Base-by-base conservation (phyloP, 257 asterid genomes). In the Lavandula angustifolia region DNA sequence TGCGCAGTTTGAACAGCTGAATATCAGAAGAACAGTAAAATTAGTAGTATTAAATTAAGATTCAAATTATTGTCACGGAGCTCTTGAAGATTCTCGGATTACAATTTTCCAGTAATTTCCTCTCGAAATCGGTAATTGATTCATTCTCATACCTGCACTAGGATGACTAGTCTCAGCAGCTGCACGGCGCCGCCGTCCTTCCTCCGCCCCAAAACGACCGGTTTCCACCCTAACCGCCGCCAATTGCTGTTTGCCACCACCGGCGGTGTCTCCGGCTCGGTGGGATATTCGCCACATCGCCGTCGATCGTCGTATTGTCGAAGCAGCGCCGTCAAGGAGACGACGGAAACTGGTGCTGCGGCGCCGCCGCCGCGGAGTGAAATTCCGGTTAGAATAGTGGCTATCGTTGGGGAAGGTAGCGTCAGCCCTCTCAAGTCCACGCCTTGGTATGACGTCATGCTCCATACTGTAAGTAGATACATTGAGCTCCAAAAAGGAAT, bases 401-500 rank as follows among this genome's bases (percentile, higher is more conserved):
- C 87, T 64, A 31, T 92, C 9, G 96, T 92, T 18, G 98, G 95
- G 54, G 95, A 87, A 46, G 92, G 80, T 18, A 83, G 85, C 81
- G 80, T 85, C 78, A 92, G 96, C 75, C 95, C 95, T 31, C 82
- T 92, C 40, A 83, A 83, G 0, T 86, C 95, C 67, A 66, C 96
- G 10, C 91, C 98, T 72, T 92, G 98, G 98, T 64, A 73, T 63
- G 86, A 88, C 55, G 96, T 92, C 76, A 76, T 92, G 88, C 70
- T 76, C 71, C 96, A 89, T 74, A 88, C 96, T 60, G 95, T 86
- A 54, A 82, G 96, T 76, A 38, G 44, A 55, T 55, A 32, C 9
- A 33, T 1, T 18, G 7, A 64, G 34, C 37, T 50, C 14, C n/a
- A 0, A 13, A 7, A 51, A 29, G 13, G 35, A 9, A 65, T 0